These are phyloP conservation scores for Penicillium sp. DNA, from an alignment of 2,329 filamentous ascomycete genomes.

Conservation along the genomic window DNA sequence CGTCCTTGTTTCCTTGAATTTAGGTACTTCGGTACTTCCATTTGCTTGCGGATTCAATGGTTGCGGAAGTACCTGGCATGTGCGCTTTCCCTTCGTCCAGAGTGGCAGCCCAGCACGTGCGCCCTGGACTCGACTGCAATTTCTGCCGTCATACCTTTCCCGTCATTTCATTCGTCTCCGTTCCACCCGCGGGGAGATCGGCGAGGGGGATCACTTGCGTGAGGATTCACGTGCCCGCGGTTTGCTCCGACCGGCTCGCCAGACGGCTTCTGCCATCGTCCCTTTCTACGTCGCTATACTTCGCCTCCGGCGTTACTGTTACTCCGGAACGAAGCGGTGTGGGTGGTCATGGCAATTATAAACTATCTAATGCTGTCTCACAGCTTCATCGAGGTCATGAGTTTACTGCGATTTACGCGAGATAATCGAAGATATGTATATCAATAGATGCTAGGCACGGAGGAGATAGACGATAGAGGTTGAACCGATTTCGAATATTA, in stretches of 20 bases:
- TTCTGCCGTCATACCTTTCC: background rate
- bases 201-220: background rate
- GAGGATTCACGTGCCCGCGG: background rate
- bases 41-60: background rate
- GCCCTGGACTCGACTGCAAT: conserved; percentile 9
- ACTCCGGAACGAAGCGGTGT: no score
- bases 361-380: no score
- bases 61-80: background rate
- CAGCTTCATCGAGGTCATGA: no score
- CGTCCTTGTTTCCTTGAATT: background rate
- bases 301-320: conserved; percentile 18
- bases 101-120: conserved; percentile 25
- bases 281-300: no score
- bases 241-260: background rate
- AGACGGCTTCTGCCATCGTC: no score
- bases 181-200: background rate
- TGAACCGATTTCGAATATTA: no score
- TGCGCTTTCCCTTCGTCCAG: conserved; percentile 2
- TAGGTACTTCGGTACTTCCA: background rate
- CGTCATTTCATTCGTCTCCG: background rate
- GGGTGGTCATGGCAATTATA: no score
- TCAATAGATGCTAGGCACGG: no score
- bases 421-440: no score
- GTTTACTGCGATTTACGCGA: no score
- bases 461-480: no score